Base-by-base conservation (phyloP, 495 filamentous ascomycete genomes). In the Penicillium macrosclerotiorum region DNA sequence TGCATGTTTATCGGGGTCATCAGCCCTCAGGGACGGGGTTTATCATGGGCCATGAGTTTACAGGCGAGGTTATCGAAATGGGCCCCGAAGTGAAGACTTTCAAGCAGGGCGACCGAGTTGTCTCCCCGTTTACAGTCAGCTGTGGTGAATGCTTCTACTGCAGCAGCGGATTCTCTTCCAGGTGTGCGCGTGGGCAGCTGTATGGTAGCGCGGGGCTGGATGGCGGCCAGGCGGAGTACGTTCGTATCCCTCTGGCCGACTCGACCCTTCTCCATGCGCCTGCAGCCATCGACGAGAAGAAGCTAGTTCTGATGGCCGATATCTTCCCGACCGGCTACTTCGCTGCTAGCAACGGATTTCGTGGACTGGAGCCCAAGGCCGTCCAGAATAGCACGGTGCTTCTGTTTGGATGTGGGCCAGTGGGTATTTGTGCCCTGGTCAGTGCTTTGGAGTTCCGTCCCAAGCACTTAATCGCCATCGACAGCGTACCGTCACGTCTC, bases 61-160 rank as follows among this genome's bases (percentile, higher is more conserved):
- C 56, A 0, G 61, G 61, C 0, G 55, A 51, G 27, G 55, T 64
- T 5, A 30, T 52, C 16, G 54, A 58, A 17, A 22, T 38, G 8
- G 61, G 61, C 9, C 12, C 50, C 0, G 22, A 44, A 8, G 50
- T 64, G n/a, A 79, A 77, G 47, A 74, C 64, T 0, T 74, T 93
- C 54, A 69, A 81, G 43, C 58, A 77, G 14, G 88, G 89, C 2
- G 52, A 76, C 86, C 25, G 36, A 8, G 51, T 55, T 14, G 54
- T 61, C 1, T 58, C 58, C 0, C 88, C 89, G 0, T 95, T 95
- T 57, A 92, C 88, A n/a, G 32, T 53, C 27, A 55, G 48, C 58
- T 88, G 86, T 64, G 76, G 79, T 25, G 69, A 80, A 20, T 95
- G 90, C 64, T 95, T 90, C 75, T 95, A 94, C 72, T 96, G 91